Percentiles rank a stretch among this genome's conserved stretches.
These are phyloP conservation scores for Exophiala oligosperma DNA, from an alignment of 2,329 filamentous ascomycete species.

Conservation along the genomic window DNA sequence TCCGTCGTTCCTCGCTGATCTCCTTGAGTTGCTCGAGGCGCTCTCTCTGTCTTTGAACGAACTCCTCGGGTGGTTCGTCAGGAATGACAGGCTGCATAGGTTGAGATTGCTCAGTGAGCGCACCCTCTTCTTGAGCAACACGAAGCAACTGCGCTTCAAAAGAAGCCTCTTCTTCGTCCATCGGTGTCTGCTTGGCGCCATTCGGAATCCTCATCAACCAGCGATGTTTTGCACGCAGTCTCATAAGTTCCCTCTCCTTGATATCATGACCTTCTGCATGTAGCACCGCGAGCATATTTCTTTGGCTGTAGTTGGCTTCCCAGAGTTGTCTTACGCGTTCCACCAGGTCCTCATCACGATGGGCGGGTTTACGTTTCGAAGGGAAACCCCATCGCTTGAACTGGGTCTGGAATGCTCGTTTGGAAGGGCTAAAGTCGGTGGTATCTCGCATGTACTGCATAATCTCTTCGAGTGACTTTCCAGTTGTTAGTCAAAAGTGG, in stretches of 20 bases:
- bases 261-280: constrained; percentile 72
- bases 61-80: constrained; percentile 43
- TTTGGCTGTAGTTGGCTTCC: constrained; percentile 70
- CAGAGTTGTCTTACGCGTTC: constrained; percentile 73
- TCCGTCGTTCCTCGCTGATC: constrained; percentile 64
- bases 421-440: constrained; percentile 71
- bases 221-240: constrained; percentile 67
- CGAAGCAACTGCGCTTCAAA: constrained; percentile 30
- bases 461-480: constrained; percentile 66
- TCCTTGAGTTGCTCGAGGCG: constrained; percentile 55
- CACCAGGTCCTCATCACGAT: constrained; percentile 68
- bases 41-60: constrained; percentile 55
- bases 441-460: constrained; percentile 67
- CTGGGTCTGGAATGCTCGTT: constrained; percentile 73
- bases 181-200: constrained; percentile 48
- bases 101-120: constrained; percentile 2
- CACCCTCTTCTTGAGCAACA: constrained; percentile 24
- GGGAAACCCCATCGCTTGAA: constrained; percentile 80
- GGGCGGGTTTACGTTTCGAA: constrained; percentile 68
- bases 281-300: constrained; percentile 70
- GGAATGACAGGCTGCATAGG: not conserved
- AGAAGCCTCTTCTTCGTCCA: constrained; percentile 31
- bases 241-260: constrained; percentile 68
- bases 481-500: constrained; percentile 3
- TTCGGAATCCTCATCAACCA: constrained; percentile 65